Evolutionary conservation across 2,329 filamentous ascomycete genomes (phyloP).

Genomic region (Huntiella decipiens): DNA sequence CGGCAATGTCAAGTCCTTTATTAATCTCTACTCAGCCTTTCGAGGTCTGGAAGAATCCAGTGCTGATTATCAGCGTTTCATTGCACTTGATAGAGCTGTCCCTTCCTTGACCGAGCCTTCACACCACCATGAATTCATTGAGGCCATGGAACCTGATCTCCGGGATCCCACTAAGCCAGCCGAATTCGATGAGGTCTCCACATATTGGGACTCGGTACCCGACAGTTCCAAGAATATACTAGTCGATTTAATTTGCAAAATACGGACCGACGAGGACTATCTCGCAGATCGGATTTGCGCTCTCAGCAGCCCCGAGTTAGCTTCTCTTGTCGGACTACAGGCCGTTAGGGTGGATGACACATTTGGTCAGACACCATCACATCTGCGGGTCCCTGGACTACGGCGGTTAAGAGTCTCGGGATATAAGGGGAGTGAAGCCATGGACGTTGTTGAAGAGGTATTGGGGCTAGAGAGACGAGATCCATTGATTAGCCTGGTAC

Average conservation of each 20-base stretch:
- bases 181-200: too few species aligned
- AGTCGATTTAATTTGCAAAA: conserved; percentile 13
- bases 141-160: too few species aligned
- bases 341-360: conserved; percentile 18
- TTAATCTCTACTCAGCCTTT: conserved; percentile 54
- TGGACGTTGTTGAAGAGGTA: conserved; percentile 52
- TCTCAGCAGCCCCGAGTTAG: conserved; percentile 57
- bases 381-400: conserved; percentile 20
- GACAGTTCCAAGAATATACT: too few species aligned
- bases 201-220: too few species aligned
- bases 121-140: too few species aligned
- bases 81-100: too few species aligned
- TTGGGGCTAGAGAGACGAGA: conserved; percentile 80
- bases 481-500: conserved; percentile 64
- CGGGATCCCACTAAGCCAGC: too few species aligned
- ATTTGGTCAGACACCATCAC: conserved; percentile 46
- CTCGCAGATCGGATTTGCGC: conserved; percentile 63
- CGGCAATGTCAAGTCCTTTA: conserved; percentile 63
- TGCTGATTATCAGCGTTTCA: conserved; percentile 37
- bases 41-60: conserved; percentile 64
- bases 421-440: conserved; percentile 15
- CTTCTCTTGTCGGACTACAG: conserved; percentile 39
- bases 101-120: too few species aligned
- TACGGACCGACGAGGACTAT: conserved; percentile 76
- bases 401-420: too few species aligned